Base-by-base conservation (phyloP, 192 early-diverging fungal species). In the Coemansia sp. region DNA sequence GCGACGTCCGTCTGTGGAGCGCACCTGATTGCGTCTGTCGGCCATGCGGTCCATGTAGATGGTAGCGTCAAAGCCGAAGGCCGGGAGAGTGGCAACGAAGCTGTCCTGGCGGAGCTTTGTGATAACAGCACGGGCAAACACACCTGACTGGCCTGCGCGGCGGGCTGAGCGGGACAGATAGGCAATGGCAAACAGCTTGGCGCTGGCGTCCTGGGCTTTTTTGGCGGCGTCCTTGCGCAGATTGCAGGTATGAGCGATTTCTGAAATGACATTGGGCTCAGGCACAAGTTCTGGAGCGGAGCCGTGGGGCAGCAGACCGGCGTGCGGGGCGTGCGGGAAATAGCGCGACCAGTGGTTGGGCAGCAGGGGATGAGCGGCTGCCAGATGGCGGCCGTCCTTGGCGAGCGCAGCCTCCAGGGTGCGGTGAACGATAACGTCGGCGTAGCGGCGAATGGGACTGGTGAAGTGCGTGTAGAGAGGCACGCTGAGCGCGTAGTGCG, bases 391-490 rank as follows among this genome's bases (percentile, higher is more conserved):
- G 31, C 70, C 78, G 52, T 56, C 66, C 2, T 66, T 68, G 7
- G 63, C 70, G 17, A 83, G 40, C 32, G 76, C 69, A 4, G 73
- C 75, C 57, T 87, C 80, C 65, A 99, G 80, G 42, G 91, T 74
- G 22, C 97, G 85, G 83, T 99, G 97, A 0, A 99, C 97, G 69
- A 96, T 87, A 14, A 99, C 84, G 84, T 97, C 96, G 54, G 97
- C 89, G 72, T 99, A 99, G 81, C 97, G 92, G 67, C 97, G 89
- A 78, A 99, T 99, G n/a, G 97, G 97, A 8, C 93, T 95, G 2
- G 97, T 99, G 65, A 99, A 99, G 71, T 99, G 97, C 7, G 97
- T 99, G 86, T 99, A 99, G 56, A 96, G 94, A 14, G 88, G 85
- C 6, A 86, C 84, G 4, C 94, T 93, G 29, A 99, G 87, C 66